Evolutionary conservation across 2,329 filamentous ascomycete species (phyloP).

Genomic region (Pyricularia grisea): DNA sequence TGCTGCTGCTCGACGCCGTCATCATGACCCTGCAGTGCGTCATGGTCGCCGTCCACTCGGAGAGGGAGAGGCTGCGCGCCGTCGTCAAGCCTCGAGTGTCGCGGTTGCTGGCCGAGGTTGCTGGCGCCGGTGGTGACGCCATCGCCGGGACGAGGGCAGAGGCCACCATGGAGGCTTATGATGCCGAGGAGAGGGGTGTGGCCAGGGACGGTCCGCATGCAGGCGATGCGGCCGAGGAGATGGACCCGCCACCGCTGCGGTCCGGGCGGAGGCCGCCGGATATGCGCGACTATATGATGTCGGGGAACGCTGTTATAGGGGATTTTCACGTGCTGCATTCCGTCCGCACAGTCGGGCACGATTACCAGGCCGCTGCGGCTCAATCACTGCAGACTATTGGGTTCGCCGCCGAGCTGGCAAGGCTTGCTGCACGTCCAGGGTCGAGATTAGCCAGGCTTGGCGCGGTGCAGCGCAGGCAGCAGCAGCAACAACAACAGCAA

Average conservation of each 20-base stretch:
- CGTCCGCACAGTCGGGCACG: conserved; percentile 35
- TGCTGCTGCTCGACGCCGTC: conserved; percentile 45
- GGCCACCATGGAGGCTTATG: conserved; percentile 34
- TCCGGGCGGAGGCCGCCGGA: conserved; percentile 18
- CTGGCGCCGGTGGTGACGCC: conserved; percentile 12
- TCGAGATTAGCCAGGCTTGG: conserved; percentile 24
- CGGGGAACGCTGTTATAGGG: conserved; percentile 44
- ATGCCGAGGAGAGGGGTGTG: conserved; percentile 47
- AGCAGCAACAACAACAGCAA: conserved; percentile 5
- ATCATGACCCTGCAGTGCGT: conserved; percentile 50
- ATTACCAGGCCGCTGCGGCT: conserved; percentile 36
- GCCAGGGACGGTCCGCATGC: conserved; percentile 19
- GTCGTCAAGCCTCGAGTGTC: conserved; percentile 24
- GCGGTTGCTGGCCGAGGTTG: conserved; percentile 7
- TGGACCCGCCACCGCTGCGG: conserved; percentile 34
- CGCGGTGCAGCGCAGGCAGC: conserved; percentile 10
- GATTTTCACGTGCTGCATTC: conserved; percentile 44
- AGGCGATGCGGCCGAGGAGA: not conserved
- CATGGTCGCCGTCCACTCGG: conserved; percentile 54
- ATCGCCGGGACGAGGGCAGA: conserved; percentile 14
- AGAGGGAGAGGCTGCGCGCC: conserved; percentile 47
- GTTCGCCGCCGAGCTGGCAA: conserved; percentile 44
- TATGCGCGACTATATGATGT: conserved; percentile 38
- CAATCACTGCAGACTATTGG: conserved; percentile 44
- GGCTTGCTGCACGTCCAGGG: conserved; percentile 35